Percentiles rank a stretch among this genome's conserved stretches.
These are phyloP conservation scores for Neonectria coccinea DNA, from an alignment of 2,329 filamentous ascomycete species.

Conservation along the genomic window DNA sequence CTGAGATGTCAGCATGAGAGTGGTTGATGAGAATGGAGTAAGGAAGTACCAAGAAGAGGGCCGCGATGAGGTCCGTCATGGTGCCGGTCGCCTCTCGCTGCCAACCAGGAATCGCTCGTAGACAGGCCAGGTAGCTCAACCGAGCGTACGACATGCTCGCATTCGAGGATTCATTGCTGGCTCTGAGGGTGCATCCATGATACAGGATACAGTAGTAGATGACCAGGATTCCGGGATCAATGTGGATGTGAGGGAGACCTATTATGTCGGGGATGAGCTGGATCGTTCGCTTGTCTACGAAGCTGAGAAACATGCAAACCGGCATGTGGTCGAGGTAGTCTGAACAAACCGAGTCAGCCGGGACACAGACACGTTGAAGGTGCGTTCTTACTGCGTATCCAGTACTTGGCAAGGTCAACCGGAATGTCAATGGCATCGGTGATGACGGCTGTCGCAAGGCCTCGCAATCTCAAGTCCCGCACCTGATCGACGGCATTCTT, in stretches of 20 bases:
- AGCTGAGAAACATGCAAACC: slow-evolving; percentile 45
- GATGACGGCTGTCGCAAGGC: slow-evolving; percentile 37
- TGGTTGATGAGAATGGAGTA: rapidly evolving
- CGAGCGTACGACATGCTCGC: slow-evolving; percentile 39
- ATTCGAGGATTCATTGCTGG: slow-evolving; percentile 33
- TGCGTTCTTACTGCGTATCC: slow-evolving; percentile 42
- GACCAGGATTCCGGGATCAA: slow-evolving; percentile 24
- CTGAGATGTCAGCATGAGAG: slow-evolving; percentile 27
- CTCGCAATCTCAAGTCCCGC: slow-evolving; percentile 41
- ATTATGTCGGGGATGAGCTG: slow-evolving; percentile 46
- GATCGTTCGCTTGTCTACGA: slow-evolving; percentile 45
- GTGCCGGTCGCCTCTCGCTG: slow-evolving; percentile 48
- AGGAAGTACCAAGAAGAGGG: slow-evolving; percentile 43
- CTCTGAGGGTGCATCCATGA: slow-evolving; percentile 42
- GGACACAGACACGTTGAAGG: rapidly evolving
- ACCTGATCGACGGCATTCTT: slow-evolving; percentile 48
- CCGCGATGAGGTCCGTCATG: slow-evolving; percentile 47
- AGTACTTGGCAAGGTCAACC: slow-evolving; percentile 44
- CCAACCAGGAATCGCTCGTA: slow-evolving; percentile 47
- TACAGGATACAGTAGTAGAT: slow-evolving; percentile 41
- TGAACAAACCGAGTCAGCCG: slow-evolving; percentile 1
- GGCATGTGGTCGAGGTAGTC: slow-evolving; percentile 48
- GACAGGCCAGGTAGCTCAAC: slow-evolving; percentile 44
- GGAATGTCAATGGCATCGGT: slow-evolving; percentile 44
- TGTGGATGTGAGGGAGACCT: slow-evolving; percentile 19